Base-by-base conservation (phyloP, 169 alveolate species). In the Plasmodium inui region DNA sequence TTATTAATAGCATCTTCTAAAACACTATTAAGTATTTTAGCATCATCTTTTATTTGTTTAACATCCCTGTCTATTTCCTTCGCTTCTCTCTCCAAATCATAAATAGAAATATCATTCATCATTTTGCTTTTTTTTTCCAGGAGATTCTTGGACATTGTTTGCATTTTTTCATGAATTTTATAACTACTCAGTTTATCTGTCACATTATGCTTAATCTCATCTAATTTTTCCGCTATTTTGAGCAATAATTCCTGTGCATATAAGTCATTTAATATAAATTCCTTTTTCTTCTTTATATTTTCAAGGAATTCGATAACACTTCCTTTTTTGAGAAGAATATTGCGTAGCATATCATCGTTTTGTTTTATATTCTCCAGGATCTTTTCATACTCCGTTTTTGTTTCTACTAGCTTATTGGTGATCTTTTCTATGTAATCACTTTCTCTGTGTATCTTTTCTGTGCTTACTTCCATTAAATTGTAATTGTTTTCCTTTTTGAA, bases 381-480 rank as follows among this genome's bases (percentile, higher is more conserved):
- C 70, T 78, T 39, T 22, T 37, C 70, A 78, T 78, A 78, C 17
- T 78, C 84, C 34, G 14, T 78, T 39, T 41, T 78, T 39, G 84
- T 5, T n/a, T 28, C 14, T 34, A n/a, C 50, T 78, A 78, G 28
- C 44, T 78, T 78, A 26, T 26, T 78, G 22, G 67, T 78, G 50
- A 78, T 78, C 6, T 12, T 37, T 37, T 78, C 84, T 78, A 78
- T 37, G n/a, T 78, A 34, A 34, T 26, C 41, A 30, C 6, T 34
- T 37, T 39, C 34, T n/a, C 28, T 34, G 10, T 17, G 72, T 78
- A 37, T 37, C 28, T 30, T 39, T 14, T 78, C 84, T 78, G 53
- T 39, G 41, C 41, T 26, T 78, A 0, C 32, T 10, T 78, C 84
- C 84, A 78, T 78, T 39, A 78, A 34, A 78, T 78, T 78, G 28